Percentiles rank a stretch among this genome's conserved stretches.
Conservation (phyloP, 129 eudicot genomes). For the Flaveria brownii region DNA sequence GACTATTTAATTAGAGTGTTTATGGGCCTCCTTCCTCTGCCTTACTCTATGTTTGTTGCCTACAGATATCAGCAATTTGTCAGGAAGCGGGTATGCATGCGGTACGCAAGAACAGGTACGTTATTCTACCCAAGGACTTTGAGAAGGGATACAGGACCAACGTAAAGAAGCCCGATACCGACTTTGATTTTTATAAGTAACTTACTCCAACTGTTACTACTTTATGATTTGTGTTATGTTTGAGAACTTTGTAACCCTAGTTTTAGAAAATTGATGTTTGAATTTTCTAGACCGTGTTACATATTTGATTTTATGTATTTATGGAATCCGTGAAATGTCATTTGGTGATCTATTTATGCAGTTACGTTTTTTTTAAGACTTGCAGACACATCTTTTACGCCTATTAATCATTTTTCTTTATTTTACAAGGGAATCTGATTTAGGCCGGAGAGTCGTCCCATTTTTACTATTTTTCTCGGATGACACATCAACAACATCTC, state of each 20-base stretch:
- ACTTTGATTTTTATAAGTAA: conserved; percentile 56
- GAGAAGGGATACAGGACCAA: conserved; percentile 56
- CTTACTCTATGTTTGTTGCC: not conserved
- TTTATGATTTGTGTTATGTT: not conserved
- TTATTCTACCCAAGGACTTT: conserved; percentile 56
- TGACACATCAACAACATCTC: too few species aligned
- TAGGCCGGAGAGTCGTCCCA: too few species aligned
- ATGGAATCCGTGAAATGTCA: too few species aligned
- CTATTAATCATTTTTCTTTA: not conserved
- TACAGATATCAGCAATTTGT: conserved; percentile 58
- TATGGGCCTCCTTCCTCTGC: not conserved
- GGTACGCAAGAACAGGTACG: conserved; percentile 52
- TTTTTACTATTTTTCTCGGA: too few species aligned
- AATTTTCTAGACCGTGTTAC: not conserved
- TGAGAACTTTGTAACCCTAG: not conserved
- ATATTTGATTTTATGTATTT: not conserved
- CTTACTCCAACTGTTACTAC: not conserved
- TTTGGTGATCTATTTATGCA: not conserved
- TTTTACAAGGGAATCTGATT: too few species aligned
- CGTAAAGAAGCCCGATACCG: conserved; percentile 44
- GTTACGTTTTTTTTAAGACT: not conserved
- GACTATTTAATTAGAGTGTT: not conserved
- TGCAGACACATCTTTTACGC: not conserved
- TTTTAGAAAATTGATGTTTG: not conserved
- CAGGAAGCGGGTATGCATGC: conserved; percentile 54